These are phyloP conservation scores for Verticillium isaacii DNA, from an alignment of 2,329 filamentous ascomycete genomes.

Conservation along the genomic window DNA sequence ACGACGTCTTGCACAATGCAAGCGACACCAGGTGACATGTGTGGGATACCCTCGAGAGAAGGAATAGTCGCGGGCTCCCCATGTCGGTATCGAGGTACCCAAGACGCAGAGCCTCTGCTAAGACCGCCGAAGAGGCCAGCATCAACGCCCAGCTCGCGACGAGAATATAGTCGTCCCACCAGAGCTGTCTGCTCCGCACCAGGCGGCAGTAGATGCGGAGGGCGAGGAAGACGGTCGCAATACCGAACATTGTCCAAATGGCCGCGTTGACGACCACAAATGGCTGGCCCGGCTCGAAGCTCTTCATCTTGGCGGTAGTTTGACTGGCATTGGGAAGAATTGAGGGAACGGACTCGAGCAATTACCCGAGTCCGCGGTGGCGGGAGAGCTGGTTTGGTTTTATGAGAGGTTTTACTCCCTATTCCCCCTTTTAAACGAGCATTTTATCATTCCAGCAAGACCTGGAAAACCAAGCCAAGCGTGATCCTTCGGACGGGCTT, in stretches of 20 bases:
- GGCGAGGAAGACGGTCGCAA: slow-evolving; percentile 8
- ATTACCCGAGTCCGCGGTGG: too few species aligned
- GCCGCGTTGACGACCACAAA: neutral
- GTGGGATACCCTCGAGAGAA: slow-evolving; percentile 3
- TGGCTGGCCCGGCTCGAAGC: too few species aligned
- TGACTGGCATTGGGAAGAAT: too few species aligned
- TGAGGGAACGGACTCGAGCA: too few species aligned
- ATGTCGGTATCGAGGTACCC: slow-evolving; percentile 9
- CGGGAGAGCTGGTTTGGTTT: too few species aligned
- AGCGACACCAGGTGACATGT: slow-evolving; percentile 9
- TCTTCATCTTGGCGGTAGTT: neutral
- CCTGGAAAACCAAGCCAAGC: too few species aligned
- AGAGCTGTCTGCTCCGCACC: slow-evolving; percentile 10
- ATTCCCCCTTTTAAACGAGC: too few species aligned
- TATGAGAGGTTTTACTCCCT: too few species aligned
- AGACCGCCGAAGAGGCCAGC: slow-evolving; percentile 8
- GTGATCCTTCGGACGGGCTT: too few species aligned
- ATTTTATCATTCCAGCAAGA: too few species aligned
- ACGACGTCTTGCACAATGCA: slow-evolving; percentile 20
- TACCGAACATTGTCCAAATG: neutral
- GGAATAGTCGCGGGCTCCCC: slow-evolving; percentile 3
- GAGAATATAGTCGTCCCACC: slow-evolving; percentile 20
- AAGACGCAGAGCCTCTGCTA: slow-evolving; percentile 10
- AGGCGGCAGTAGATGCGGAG: slow-evolving; percentile 16
- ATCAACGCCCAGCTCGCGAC: neutral